Conservation (phyloP, 139 green algal genomes). For the Ettlia oleoabundans region DNA sequence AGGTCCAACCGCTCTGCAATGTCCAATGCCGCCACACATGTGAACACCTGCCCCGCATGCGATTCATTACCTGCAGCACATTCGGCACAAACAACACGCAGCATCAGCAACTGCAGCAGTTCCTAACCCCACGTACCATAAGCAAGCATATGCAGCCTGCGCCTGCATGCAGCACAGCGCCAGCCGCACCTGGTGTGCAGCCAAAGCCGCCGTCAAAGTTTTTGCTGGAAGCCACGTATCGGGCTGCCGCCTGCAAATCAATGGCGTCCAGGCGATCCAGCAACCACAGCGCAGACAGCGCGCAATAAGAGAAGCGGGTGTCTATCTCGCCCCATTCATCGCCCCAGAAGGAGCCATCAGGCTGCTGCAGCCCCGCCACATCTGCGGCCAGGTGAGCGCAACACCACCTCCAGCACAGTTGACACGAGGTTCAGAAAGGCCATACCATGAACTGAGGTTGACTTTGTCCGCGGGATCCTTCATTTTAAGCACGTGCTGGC, state of each 20-base stretch:
- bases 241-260: conserved; percentile 74
- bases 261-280: conserved; percentile 63
- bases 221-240: conserved; percentile 84
- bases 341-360: conserved; percentile 92
- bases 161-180: not conserved
- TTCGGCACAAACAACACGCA: not conserved
- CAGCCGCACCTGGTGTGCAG: conserved; percentile 74
- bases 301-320: conserved; percentile 96
- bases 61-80: conserved; percentile 74
- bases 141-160: not conserved
- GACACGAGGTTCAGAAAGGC: no score
- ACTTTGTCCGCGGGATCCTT: no score
- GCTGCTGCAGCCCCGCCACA: conserved; percentile 80
- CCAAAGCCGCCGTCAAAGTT: conserved; percentile 99
- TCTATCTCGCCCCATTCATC: conserved; percentile 98
- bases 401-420: no score
- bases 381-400: no score
- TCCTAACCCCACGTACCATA: not conserved
- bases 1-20: conserved; percentile 79
- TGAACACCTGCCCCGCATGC: conserved; percentile 92
- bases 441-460: no score
- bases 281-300: conserved; percentile 80
- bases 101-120: not conserved
- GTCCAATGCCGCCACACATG: conserved; percentile 87
- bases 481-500: no score